Evolutionary conservation across 208 protist species (phyloP).

Genomic region (Leishmania tarentolae): DNA sequence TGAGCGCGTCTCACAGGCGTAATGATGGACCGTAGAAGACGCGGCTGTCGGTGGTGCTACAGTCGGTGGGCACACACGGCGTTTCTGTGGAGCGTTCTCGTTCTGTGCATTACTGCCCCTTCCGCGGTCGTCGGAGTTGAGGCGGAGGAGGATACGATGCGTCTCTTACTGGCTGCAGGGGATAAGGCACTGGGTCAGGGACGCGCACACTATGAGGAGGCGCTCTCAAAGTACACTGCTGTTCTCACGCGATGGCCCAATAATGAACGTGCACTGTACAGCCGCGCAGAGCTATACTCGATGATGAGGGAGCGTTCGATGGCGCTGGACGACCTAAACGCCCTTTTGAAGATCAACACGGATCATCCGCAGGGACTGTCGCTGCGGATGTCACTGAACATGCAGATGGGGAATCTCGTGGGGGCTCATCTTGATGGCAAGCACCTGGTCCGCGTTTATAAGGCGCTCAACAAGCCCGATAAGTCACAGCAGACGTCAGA

Average conservation of each 20-base stretch:
- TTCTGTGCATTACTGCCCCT: neutral
- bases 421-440: conserved; percentile 51
- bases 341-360: conserved; percentile 43
- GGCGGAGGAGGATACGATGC: conserved; percentile 46
- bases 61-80: neutral
- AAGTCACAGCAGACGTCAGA: conserved; percentile 19
- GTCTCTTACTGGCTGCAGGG: conserved; percentile 57
- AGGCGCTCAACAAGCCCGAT: conserved; percentile 28
- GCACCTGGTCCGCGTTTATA: conserved; percentile 43
- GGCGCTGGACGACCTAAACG: conserved; percentile 63
- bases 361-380: conserved; percentile 50
- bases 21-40: neutral
- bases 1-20: neutral
- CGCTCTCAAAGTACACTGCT: conserved; percentile 85
- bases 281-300: conserved; percentile 74
- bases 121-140: neutral
- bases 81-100: neutral
- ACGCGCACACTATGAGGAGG: conserved; percentile 72
- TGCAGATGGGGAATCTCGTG: conserved; percentile 58
- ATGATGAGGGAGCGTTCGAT: conserved; percentile 56
- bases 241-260: conserved; percentile 56
- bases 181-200: conserved; percentile 74
- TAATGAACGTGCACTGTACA: conserved; percentile 73
- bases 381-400: conserved; percentile 60
- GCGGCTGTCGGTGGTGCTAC: neutral